These are phyloP conservation scores for Kockiozyma suomiensis DNA, from an alignment of 805 yeast genomes.

Conservation along the genomic window DNA sequence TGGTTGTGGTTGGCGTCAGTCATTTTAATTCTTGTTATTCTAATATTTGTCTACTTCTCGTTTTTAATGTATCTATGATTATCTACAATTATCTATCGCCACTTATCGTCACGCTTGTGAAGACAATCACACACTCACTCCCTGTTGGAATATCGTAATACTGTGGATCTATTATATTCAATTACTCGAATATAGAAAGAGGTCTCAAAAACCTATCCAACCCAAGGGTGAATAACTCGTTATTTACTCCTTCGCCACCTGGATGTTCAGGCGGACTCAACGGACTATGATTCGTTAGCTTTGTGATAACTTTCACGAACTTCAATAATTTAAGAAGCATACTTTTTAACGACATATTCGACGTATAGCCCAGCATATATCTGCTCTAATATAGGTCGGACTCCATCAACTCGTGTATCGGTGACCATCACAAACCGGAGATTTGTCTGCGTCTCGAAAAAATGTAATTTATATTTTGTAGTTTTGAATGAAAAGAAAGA, in stretches of 20 bases:
- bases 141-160: too few relatives aligned
- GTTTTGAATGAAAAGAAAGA: slow-evolving; percentile 50
- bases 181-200: slow-evolving; percentile 31
- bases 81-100: neutral
- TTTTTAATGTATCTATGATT: neutral
- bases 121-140: too few relatives aligned
- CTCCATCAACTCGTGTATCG: slow-evolving; percentile 60
- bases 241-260: slow-evolving; percentile 56
- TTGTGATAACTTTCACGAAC: neutral
- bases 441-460: slow-evolving; percentile 76
- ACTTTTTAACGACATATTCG: slow-evolving; percentile 62
- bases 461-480: slow-evolving; percentile 76
- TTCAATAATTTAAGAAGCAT: slow-evolving; percentile 36
- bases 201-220: slow-evolving; percentile 53
- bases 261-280: slow-evolving; percentile 61
- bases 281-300: slow-evolving; percentile 40
- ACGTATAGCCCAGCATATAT: slow-evolving; percentile 64
- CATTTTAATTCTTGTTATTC: neutral
- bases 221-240: slow-evolving; percentile 56
- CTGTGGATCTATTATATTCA: neutral
- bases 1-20: too few relatives aligned
- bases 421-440: slow-evolving; percentile 74
- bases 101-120: too few relatives aligned
- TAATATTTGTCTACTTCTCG: neutral
- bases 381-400: slow-evolving; percentile 58